A percentile compares a stretch with the other conserved stretches of the same genome.
phyloP scores from a whole-genome alignment of 768 basidiomycete genomes.

The Mycena crocata region DNA sequence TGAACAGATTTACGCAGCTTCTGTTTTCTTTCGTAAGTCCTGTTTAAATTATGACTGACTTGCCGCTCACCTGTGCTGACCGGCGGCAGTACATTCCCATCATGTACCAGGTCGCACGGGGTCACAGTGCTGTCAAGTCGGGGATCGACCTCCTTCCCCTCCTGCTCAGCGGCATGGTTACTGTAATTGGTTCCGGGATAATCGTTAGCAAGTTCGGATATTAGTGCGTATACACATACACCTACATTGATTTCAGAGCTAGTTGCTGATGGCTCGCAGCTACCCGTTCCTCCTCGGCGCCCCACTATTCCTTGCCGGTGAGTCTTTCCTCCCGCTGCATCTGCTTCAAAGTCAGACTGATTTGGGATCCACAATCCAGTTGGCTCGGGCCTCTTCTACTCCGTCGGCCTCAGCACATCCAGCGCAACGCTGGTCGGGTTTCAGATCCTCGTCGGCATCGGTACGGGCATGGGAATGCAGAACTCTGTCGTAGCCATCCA shows the following conservation, averaged over 20 bases:
- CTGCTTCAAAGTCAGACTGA: no score
- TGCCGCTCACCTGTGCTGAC: no score
- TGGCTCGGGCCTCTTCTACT: slow-evolving; percentile 32
- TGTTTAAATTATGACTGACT: no score
- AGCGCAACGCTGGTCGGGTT: slow-evolving; percentile 16
- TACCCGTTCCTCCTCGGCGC: slow-evolving; percentile 13
- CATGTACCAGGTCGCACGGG: slow-evolving; percentile 29
- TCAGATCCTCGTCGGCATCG: slow-evolving; percentile 29
- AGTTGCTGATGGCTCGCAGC: background rate
- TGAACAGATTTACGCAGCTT: slow-evolving; percentile 22
- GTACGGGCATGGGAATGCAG: slow-evolving; percentile 30
- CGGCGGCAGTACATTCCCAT: slow-evolving; percentile 33
- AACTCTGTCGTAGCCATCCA: slow-evolving; percentile 20
- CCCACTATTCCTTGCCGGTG: slow-evolving; percentile 21
- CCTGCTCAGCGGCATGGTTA: slow-evolving; percentile 13
- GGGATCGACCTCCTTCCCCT: slow-evolving; percentile 34
- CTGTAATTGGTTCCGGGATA: slow-evolving; percentile 14
- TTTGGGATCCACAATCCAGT: no score
- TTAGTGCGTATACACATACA: slow-evolving; percentile 12
- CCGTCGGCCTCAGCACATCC: slow-evolving; percentile 12
- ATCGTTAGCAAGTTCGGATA: slow-evolving; percentile 22
- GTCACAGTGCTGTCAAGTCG: slow-evolving; percentile 26
- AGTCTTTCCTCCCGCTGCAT: no score
- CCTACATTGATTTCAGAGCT: background rate
- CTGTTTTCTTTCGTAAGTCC: slow-evolving; percentile 19